Percentiles rank a stretch among this genome's conserved stretches.
phyloP scores from a whole-genome alignment of 2,329 filamentous ascomycete genomes.

The Penicillium freii region DNA sequence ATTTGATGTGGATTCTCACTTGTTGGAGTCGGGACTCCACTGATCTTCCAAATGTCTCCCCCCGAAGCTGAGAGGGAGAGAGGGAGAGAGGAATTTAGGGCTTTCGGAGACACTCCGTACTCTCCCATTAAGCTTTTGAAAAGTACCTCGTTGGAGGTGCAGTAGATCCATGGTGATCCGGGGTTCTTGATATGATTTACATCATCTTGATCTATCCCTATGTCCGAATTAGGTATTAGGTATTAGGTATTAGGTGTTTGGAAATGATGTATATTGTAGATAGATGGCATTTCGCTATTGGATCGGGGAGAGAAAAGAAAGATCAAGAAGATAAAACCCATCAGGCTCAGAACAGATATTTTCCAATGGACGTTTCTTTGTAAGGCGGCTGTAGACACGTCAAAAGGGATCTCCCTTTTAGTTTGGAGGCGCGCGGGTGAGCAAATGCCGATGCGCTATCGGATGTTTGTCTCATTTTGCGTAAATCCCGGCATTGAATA shows the following conservation, averaged over 20 bases:
- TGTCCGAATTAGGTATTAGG: neutral
- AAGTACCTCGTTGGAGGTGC: neutral
- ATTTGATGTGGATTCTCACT: neutral
- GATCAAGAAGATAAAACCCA: neutral
- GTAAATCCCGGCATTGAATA: too few relatives aligned
- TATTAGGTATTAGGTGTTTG: neutral
- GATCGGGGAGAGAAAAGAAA: neutral
- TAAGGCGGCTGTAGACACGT: slow-evolving; percentile 1
- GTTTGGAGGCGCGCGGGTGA: neutral
- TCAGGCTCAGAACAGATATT: neutral
- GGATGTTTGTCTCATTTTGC: neutral
- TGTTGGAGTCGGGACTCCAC: neutral
- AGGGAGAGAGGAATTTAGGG: neutral
- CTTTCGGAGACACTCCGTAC: neutral
- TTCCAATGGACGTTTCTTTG: neutral
- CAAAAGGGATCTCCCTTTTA: neutral
- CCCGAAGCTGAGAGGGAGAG: neutral
- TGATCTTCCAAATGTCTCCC: neutral
- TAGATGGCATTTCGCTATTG: neutral
- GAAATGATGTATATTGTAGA: neutral
- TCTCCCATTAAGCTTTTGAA: slow-evolving; percentile 11
- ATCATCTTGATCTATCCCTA: neutral
- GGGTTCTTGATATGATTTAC: slow-evolving; percentile 9
- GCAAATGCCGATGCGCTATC: neutral
- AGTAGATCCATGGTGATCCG: slow-evolving; percentile 20